Base-by-base conservation (phyloP, 2,329 filamentous ascomycete species). In the Alternaria triticina region DNA sequence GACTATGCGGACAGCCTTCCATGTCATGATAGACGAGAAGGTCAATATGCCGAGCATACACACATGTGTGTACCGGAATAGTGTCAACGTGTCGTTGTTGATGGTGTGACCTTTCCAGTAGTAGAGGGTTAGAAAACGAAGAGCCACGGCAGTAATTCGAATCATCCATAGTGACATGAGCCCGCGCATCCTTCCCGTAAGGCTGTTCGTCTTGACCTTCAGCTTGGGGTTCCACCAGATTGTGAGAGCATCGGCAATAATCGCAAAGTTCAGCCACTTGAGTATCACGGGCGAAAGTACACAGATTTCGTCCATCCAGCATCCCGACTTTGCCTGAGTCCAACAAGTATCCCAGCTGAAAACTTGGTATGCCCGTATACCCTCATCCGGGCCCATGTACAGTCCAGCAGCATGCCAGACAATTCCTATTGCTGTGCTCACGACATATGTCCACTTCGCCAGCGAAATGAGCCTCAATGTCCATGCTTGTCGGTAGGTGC, bases 141-240 rank as follows among this genome's bases (percentile, higher is more conserved):
- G 79, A 6, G 85, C 74, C 11, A 92, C 74, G 22, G 89, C 83
- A 30, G 90, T 74, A 2, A 85, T 74, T 72, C 94, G 91, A 64
- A 90, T 86, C 1, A 83, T 84, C 73, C 92, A 92, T 85, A 91
- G 91, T 55, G 87, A 84, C 4, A 83, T 81, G 12, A 92, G 84
- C 0, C 90, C 89, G 4, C 85, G 75, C 30, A 92, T 82, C 60
- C 75, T 71, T 15, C 75, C 76, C 3, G 74, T 71, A 87, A 88
- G 65, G 81, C 85, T 27, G 83, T 86, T 74, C 86, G 90, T 58
- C 87, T 89, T 86, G 70, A 89, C 84, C 33, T 87, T 84, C 67
- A 91, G 87, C 62, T 86, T 86, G 0, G 89, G 89, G 65, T 92
- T 92, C 90, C 90, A 92, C 85, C 88, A 90, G 12, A 86, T 78